Base-by-base conservation (phyloP, 2,329 filamentous ascomycete species). In the Neofusicoccum parvum region DNA sequence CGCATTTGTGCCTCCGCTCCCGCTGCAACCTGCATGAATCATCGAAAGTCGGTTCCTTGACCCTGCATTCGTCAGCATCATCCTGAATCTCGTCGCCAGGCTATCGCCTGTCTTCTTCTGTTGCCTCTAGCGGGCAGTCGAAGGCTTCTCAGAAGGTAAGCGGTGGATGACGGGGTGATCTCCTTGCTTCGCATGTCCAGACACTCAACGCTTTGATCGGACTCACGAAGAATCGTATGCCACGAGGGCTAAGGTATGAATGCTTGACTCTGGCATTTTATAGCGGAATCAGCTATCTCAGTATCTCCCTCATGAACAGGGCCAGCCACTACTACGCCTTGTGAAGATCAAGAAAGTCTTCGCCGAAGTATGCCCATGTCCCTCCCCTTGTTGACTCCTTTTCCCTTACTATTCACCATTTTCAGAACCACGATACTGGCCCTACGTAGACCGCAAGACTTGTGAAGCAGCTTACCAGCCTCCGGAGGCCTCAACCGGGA, bases 191-290 rank as follows among this genome's bases (percentile, higher is more conserved):
- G 27, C 27, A 27, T 27, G 5, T 27, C 27, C 27, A 27, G 27
- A 5, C 27, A 27, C 27, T 27, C 27, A 27, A 27, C 27, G 27
- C 27, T 27, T 27, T 27, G 27, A 27, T 27, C 27, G 27, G 5
- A 27, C 27, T 27, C 27, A 2, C 5, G 27, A 27, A 27, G 27
- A 27, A 27, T 3, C 2, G 27, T 9, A 12, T 14, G 27, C 27
- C 11, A 7, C 41, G 27, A 2, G 9, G 39, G n/a, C 34, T 39
- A 9, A 15, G 6, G 11, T 53, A 23, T 46, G 36, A 48, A 45
- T 9, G 56, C 56, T 60, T 23, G n/a, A 46, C 56, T 60, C 43
- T 48, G 32, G 39, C 56, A 60, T 60, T 60, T 12, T n/a, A 48
- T 37, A 23, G 17, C 27, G 37, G 32, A 60, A 41, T 48, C 14